Percentiles rank a stretch among this genome's conserved stretches.
Evolutionary conservation across 257 asterid species (phyloP).

Genomic region (Scutellaria galericulata): DNA sequence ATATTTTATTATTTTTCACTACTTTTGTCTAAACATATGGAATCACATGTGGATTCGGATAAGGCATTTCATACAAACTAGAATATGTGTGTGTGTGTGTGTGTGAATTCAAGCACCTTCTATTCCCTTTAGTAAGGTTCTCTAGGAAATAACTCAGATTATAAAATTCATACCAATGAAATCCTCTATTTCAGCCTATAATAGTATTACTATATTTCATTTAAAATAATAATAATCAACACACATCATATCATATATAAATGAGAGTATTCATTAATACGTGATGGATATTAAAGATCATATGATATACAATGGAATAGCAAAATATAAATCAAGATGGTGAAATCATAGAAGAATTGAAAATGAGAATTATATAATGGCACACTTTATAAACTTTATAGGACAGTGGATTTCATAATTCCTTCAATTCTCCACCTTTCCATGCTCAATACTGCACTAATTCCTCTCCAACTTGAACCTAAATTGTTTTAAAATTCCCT

Average conservation of each 20-base stretch:
- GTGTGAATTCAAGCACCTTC: neutral
- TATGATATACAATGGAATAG: too few relatives aligned
- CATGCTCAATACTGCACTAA: constrained; percentile 31
- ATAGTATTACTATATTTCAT: too few relatives aligned
- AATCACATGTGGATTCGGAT: neutral
- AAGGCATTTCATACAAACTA: constrained; percentile 7
- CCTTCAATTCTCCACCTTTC: constrained; percentile 37
- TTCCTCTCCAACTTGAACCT: constrained; percentile 26
- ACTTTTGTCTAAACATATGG: too few relatives aligned
- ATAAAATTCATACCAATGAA: too few relatives aligned
- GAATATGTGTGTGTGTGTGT: neutral
- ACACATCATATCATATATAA: too few relatives aligned
- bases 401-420: constrained; percentile 38
- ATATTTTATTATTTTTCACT: neutral
- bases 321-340: too few relatives aligned
- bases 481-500: constrained; percentile 25
- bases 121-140: neutral
- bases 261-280: too few relatives aligned
- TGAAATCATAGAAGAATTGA: too few relatives aligned
- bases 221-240: too few relatives aligned
- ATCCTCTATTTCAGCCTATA: too few relatives aligned
- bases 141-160: too few relatives aligned
- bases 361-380: neutral
- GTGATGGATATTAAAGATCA: too few relatives aligned
- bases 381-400: neutral